These are phyloP conservation scores for Blastobotrys proliferans DNA, from an alignment of 1,139 yeast species.

Conservation along the genomic window DNA sequence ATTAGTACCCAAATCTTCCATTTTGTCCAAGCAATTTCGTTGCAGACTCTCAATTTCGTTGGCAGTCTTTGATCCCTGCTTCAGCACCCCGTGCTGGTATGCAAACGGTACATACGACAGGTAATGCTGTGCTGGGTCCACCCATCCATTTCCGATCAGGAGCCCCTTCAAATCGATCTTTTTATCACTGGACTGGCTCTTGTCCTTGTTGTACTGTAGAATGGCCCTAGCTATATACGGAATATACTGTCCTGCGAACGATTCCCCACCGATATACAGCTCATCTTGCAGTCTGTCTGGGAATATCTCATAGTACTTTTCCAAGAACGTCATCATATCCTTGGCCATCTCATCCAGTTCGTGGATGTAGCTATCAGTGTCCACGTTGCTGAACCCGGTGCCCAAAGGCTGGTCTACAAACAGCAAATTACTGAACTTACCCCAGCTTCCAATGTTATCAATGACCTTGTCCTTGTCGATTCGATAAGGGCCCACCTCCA, in stretches of 20 bases:
- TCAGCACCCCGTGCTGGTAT: conserved; percentile 54
- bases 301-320: conserved; percentile 62
- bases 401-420: conserved; percentile 96
- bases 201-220: conserved; percentile 43
- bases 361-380: conserved; percentile 48
- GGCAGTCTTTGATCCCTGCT: conserved; percentile 29
- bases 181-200: conserved; percentile 13
- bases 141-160: conserved; percentile 95
- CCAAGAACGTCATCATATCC: conserved; percentile 63
- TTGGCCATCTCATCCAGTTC: conserved; percentile 54
- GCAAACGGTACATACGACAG: conserved; percentile 76
- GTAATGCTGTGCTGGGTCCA: conserved; percentile 85
- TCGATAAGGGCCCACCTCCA: conserved; percentile 90
- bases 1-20: conserved; percentile 31
- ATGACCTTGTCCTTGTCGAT: conserved; percentile 44
- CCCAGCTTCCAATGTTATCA: conserved; percentile 79
- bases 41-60: conserved; percentile 32
- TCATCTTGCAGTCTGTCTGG: conserved; percentile 68
- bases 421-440: conserved; percentile 67
- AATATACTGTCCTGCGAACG: conserved; percentile 95
- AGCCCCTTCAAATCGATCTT: conserved; percentile 55
- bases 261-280: conserved; percentile 84
- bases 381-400: conserved; percentile 73
- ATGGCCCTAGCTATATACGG: conserved; percentile 78
- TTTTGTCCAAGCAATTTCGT: conserved; percentile 29